phyloP scores from a whole-genome alignment of 164 flowering plant species.

The Dillenia turbinata region DNA sequence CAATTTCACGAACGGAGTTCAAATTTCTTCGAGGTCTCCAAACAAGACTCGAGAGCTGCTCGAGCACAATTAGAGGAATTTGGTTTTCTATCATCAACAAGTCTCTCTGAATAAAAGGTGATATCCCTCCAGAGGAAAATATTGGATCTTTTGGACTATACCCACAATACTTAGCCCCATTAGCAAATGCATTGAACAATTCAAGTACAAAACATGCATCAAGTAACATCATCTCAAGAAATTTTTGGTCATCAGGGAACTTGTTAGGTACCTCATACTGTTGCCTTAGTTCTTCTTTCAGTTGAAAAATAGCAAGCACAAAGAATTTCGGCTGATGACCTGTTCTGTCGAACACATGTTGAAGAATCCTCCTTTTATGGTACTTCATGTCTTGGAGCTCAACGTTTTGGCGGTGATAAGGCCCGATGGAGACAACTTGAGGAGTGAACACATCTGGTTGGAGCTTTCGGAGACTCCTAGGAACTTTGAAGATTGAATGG shows the following conservation, averaged over 20 bases:
- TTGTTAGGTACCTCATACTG: conserved; percentile 21
- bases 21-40: not conserved
- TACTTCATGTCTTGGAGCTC: conserved; percentile 25
- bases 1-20: not conserved
- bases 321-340: conserved; percentile 15
- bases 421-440: too few species aligned
- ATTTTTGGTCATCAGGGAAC: not conserved
- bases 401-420: conserved; percentile 6
- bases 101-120: conserved; percentile 6
- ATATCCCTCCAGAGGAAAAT: not conserved
- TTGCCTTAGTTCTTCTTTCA: conserved; percentile 19
- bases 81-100: conserved; percentile 17
- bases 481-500: too few species aligned
- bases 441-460: too few species aligned
- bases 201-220: conserved; percentile 12
- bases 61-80: conserved; percentile 12
- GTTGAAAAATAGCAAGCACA: conserved; percentile 16
- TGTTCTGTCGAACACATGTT: conserved; percentile 20
- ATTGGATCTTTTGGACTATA: conserved; percentile 9
- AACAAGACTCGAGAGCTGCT: conserved; percentile 1
- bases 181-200: conserved; percentile 1
- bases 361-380: conserved; percentile 31
- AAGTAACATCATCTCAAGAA: conserved; percentile 7
- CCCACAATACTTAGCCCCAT: conserved; percentile 4
- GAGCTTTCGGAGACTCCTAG: too few species aligned